Evolutionary conservation across 345 rosid genomes (phyloP).

Genomic region (Ceriops decandra): DNA sequence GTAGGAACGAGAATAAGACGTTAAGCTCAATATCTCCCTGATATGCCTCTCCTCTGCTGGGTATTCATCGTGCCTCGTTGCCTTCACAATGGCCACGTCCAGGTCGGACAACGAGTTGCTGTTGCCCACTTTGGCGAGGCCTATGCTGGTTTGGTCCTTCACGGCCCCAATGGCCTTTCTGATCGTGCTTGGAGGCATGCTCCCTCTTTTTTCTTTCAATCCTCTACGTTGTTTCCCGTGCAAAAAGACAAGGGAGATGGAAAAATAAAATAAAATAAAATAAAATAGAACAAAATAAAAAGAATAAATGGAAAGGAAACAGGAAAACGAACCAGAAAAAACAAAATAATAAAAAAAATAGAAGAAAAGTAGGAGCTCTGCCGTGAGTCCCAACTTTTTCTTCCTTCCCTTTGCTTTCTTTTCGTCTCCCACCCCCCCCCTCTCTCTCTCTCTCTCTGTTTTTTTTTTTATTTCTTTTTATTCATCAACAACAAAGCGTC

Average conservation of each 20-base stretch:
- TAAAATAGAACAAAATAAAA: no score
- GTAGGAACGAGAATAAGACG: constrained; percentile 60
- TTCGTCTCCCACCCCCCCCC: not conserved
- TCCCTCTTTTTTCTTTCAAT: no score
- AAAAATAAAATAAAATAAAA: no score
- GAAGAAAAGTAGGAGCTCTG: no score
- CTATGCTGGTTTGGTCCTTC: constrained; percentile 85
- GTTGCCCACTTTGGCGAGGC: constrained; percentile 75
- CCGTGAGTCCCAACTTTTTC: no score
- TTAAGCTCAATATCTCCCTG: constrained; percentile 69
- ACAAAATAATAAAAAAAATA: no score
- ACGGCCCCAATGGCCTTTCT: constrained; percentile 75
- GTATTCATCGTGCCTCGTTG: constrained; percentile 77
- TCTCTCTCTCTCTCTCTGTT: not conserved
- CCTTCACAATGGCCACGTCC: constrained; percentile 82
- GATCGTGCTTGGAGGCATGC: constrained; percentile 71
- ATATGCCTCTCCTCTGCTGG: constrained; percentile 79
- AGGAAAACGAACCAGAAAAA: no score
- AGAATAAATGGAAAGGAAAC: no score
- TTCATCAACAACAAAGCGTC: not conserved
- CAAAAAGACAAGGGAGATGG: no score
- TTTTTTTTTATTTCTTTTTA: not conserved
- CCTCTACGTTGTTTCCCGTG: no score
- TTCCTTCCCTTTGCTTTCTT: no score
- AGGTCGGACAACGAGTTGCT: constrained; percentile 65